Base-by-base conservation (phyloP, 441 rosid genomes). In the Breynia disticha region DNA sequence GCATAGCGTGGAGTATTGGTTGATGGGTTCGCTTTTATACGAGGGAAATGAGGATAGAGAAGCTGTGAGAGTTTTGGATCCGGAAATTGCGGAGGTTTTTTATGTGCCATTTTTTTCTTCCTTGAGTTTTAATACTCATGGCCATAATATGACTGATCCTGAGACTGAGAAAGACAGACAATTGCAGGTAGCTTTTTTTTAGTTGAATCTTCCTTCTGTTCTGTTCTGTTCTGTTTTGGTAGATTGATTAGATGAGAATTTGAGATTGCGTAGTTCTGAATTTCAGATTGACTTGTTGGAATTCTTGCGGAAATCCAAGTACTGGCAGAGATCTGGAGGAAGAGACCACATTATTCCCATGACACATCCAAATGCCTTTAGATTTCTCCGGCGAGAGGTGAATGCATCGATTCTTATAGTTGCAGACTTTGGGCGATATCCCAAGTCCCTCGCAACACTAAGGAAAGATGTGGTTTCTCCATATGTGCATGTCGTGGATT, bases 321-420 rank as follows among this genome's bases (percentile, higher is more conserved):
- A 84, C 67, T 93, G 95, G 95, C 86, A 88, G 75, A 86, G 83
- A 57, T 93, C 99, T 54, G 82, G 78, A 52, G 99, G 99, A 45
- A 86, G 82, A 75, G 95, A 93, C 75, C 99, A 89, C 66, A 84
- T 89, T 56, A 78, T 93, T 72, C 90, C 97, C 17, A 86, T 84
- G 95, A 86, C 96, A 51, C 99, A 93, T 79, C 99, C 99, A 15
- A 93, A 93, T 71, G 99, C 99, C 50, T 89, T 93, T 67, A 81
- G 97, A 72, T 93, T 89, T 75, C 84, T 80, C 21, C 77, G 97
- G 54, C 81, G 80, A 57, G 74, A 78, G 76, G 74, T 84, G 74
- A 93, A 93, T 48, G 93, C 96, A 21, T 83, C 97, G 16, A 79
- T 93, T 56, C 86, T 93, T 46, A 52, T 93, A 62, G 86, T 93